Evolutionary conservation across 192 early-diverging fungal species (phyloP), one percentile per base, ranked within the genome.

Genomic region (Jimgerdemannia lactiflua): DNA sequence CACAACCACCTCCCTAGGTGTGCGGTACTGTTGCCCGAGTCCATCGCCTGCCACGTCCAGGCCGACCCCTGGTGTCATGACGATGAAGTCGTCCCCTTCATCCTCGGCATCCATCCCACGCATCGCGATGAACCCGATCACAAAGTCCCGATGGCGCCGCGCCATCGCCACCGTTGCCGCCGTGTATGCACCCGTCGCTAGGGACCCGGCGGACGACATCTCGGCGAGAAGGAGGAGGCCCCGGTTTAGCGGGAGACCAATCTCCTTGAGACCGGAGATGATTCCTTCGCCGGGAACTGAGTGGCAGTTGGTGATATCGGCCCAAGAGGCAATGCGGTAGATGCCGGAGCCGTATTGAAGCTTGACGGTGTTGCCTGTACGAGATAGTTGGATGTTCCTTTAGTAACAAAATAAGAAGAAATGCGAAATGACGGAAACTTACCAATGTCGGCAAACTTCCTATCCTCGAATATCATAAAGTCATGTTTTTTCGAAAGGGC

Each of bases 391-490:
- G 29, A 29, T 29, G 18, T 42, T 54, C 43, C 18, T 40, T 82
- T n/a, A 86, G 43, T 20, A 39, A 7, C 7, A 42, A 59, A 41
- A 65, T 44, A 7, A 18, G 4, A 9, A 29, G n/a, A 14, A 14
- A 72, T 0, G 43, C 20, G 17, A 59, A 74, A 69, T 29, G 29
- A 29, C n/a, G n/a, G 42, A 29, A 19, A 65, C 80, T 79, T 71
- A 86, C 93, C 97, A 81, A 99, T 99, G 79, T 99, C 97, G 69
- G 96, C 96, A 87, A 99, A 99, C 86, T 99, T 99, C 83, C 97
- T 92, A 85, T 99, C 97, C 79, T 99, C 97, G 80, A 99, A 99
- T 77, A 99, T 98, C 84, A 99, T 74, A 85, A 98, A 99, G 77
- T 94, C 89, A 82, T 98, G 96, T 80, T 94, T 92, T 54, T 88